Evolutionary conservation across 371 early-diverging fungal genomes (phyloP), one percentile per base, ranked within the genome.

Genomic region (Nematocida homosporus): DNA sequence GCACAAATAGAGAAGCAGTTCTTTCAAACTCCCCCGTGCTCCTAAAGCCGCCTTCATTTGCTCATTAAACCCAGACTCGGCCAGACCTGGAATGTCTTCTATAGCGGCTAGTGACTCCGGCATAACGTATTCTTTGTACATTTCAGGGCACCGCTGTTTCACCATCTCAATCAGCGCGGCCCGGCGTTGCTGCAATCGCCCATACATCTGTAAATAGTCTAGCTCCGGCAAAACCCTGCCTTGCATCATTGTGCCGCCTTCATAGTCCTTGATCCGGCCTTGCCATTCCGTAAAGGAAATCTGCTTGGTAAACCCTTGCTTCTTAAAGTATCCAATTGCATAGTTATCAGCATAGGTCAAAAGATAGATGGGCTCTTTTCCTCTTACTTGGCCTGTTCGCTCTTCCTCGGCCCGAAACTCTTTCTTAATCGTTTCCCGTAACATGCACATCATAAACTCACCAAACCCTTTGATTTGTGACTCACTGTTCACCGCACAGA

Each of bases 211-310:
- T n/a, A 79, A 27, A 41, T 84, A 84, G 50, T 83, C 81, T 20
- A 85, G 63, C 13, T 79, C 69, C 64, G 77, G 75, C 42, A 63
- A 66, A 6, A 85, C 56, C 54, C 77, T 81, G 54, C 84, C 81
- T 61, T 85, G 80, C 94, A 99, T 95, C 5, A 96, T 86, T 1
- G 95, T 97, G 40, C 95, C 97, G 2, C 97, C 98, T 79, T 97
- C 97, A 82, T 99, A 99, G 85, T 99, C 99, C 83, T 99, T 99
- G 78, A 99, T 97, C 81, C 91, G 92, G 0, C 97, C 97, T 77
- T 91, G 89, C 98, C 98, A 99, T 61, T 89, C 88, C 61, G 93
- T 92, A 79, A 97, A 86, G 5, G 90, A 89, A 35, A 95, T 91
- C 2, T 95, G 92, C 20, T 90, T 89, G 6, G 93, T 92, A 84